Conservation (phyloP, 2,329 filamentous ascomycete genomes). For the Fusarium azukiicola region DNA sequence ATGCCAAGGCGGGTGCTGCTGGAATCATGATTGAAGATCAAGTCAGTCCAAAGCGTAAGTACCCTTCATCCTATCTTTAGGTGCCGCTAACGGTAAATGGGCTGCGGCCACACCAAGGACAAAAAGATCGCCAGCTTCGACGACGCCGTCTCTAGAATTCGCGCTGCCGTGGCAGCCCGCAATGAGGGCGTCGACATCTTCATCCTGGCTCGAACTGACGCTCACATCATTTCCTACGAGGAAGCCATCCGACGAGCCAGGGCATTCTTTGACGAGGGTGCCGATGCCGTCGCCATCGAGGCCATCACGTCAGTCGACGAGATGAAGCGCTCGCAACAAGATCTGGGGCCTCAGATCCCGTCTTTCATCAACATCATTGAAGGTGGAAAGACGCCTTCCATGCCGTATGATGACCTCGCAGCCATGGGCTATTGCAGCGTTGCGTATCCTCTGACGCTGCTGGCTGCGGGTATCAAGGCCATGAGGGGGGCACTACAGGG, state of each 20-base stretch:
- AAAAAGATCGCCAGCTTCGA: constrained; percentile 7
- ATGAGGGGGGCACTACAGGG: neutral
- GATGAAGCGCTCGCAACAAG: neutral
- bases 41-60: constrained; percentile 1
- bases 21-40: constrained; percentile 7
- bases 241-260: neutral
- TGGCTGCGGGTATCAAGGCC: neutral
- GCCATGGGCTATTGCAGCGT: constrained; percentile 9
- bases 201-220: neutral
- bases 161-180: neutral
- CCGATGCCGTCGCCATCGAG: neutral
- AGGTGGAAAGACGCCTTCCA: constrained; percentile 1
- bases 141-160: neutral
- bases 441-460: neutral
- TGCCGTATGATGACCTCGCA: constrained; percentile 6
- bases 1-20: neutral
- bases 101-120: constrained; percentile 6
- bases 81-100: neutral
- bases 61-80: neutral
- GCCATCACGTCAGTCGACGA: constrained; percentile 4
- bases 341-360: neutral
- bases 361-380: constrained; percentile 6
- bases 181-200: constrained; percentile 10
- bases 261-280: constrained; percentile 1
- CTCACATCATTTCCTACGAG: constrained; percentile 8